Conservation (phyloP, 208 protist genomes). For the Leishmania lainsoni region DNA sequence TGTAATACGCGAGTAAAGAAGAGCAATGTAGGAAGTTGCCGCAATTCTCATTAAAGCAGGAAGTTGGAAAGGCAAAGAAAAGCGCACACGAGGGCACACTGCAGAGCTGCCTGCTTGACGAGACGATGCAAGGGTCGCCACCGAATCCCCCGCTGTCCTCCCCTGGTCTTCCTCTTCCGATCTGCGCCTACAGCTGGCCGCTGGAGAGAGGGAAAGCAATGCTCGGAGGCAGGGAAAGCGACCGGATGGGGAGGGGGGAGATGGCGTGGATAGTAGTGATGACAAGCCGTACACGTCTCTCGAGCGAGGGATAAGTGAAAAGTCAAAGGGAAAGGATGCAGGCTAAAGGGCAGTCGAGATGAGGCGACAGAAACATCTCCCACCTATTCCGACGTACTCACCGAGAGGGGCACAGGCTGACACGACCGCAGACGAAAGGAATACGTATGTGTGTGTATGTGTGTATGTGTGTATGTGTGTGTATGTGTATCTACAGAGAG, state of each 20-base stretch:
- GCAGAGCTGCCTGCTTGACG: neutral
- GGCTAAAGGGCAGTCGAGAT: neutral
- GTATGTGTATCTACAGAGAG: neutral
- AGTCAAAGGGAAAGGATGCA: neutral
- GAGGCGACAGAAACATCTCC: neutral
- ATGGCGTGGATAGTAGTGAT: neutral
- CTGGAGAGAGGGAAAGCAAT: neutral
- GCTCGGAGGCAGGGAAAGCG: neutral
- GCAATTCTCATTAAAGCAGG: neutral
- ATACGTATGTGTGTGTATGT: neutral
- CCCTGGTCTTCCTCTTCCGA: neutral
- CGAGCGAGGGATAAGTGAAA: neutral
- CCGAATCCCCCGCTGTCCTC: neutral
- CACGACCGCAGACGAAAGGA: neutral
- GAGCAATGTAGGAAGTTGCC: too few relatives aligned
- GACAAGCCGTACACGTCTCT: neutral
- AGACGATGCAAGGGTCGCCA: neutral
- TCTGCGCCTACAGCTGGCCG: neutral
- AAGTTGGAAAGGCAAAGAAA: neutral
- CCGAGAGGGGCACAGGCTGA: neutral
- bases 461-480: neutral
- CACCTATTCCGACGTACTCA: neutral
- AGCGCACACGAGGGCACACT: neutral
- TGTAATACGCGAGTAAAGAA: neutral
- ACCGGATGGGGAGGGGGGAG: neutral